phyloP scores from a whole-genome alignment of 176 grass and related monocot species.

The Luzula sylvatica region DNA sequence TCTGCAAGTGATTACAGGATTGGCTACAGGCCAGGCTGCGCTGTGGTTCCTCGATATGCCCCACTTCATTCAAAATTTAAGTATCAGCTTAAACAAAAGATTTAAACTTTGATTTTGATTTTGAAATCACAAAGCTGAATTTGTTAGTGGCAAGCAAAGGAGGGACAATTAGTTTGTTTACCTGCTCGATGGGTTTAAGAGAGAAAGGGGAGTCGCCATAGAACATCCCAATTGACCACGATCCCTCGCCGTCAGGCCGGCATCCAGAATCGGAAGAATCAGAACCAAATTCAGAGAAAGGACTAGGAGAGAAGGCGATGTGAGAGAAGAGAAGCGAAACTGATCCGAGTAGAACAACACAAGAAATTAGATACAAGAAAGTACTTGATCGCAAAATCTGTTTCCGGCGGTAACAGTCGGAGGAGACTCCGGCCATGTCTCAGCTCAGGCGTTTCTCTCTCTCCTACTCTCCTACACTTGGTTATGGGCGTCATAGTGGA shows the following conservation, averaged over 20 bases:
- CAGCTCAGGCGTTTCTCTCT: background rate
- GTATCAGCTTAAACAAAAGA: background rate
- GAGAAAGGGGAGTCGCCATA: conserved; percentile 60
- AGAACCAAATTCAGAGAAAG: conserved; percentile 8
- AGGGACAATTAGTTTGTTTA: conserved; percentile 1
- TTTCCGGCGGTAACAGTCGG: conserved; percentile 10
- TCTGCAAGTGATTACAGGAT: conserved; percentile 65
- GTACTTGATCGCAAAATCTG: conserved; percentile 10
- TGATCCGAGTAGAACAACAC: conserved; percentile 29
- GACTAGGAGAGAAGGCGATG: conserved; percentile 39
- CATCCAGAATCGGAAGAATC: conserved; percentile 23
- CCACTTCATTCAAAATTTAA: conserved; percentile 25
- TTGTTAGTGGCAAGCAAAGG: background rate
- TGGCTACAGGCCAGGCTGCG: conserved; percentile 71
- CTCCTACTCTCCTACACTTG: too few species aligned
- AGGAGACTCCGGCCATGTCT: conserved; percentile 2
- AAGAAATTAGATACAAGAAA: conserved; percentile 28
- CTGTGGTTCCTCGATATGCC: conserved; percentile 33
- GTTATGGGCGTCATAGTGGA: background rate
- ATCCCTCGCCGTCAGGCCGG: conserved; percentile 65
- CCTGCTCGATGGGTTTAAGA: conserved; percentile 56
- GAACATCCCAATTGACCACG: conserved; percentile 75
- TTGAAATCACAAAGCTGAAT: too few species aligned
- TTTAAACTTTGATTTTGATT: background rate
- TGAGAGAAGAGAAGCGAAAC: conserved; percentile 44